These are phyloP conservation scores for Suillus variegatus DNA, from an alignment of 768 basidiomycete species.

Conservation along the genomic window DNA sequence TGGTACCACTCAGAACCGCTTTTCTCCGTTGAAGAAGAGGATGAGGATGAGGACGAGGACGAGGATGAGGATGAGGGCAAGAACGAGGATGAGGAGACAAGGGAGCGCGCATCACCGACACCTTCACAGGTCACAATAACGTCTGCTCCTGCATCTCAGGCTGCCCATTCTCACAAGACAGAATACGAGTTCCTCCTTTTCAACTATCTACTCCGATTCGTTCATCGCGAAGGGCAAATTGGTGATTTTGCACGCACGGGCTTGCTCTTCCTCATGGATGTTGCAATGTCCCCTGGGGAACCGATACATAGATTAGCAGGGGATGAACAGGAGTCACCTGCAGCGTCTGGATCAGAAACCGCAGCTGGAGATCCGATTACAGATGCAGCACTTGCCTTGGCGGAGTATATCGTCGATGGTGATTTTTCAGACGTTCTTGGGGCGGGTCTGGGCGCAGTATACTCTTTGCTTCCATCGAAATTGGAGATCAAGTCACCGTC, in stretches of 20 bases:
- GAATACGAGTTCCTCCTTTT: conserved; percentile 97
- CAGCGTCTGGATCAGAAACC: conserved; percentile 23
- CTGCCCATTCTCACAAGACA: conserved; percentile 56
- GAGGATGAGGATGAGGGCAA: conserved; percentile 21
- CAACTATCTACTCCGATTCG: conserved; percentile 93
- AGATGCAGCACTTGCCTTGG: conserved; percentile 84
- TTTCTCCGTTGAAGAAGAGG: conserved; percentile 75
- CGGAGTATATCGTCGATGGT: conserved; percentile 94
- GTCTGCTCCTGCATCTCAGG: conserved; percentile 46
- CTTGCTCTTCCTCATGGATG: conserved; percentile 91
- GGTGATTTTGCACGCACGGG: conserved; percentile 94
- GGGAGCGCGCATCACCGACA: conserved; percentile 52
- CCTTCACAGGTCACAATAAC: conserved; percentile 61
- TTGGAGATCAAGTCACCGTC: conserved; percentile 62
- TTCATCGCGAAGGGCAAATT: conserved; percentile 90
- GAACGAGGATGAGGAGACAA: conserved; percentile 10
- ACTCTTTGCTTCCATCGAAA: conserved; percentile 88
- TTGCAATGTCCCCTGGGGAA: conserved; percentile 85
- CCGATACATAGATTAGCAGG: conserved; percentile 42
- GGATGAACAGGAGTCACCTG: conserved; percentile 31
- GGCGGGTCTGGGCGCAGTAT: conserved; percentile 90
- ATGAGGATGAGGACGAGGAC: conserved; percentile 61
- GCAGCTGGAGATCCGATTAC: conserved; percentile 62
- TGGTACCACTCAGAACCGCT: conserved; percentile 80
- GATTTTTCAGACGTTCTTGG: conserved; percentile 98